Evolutionary conservation across 2,329 filamentous ascomycete genomes (phyloP).

Genomic region (Chaetomiaceae sp.): DNA sequence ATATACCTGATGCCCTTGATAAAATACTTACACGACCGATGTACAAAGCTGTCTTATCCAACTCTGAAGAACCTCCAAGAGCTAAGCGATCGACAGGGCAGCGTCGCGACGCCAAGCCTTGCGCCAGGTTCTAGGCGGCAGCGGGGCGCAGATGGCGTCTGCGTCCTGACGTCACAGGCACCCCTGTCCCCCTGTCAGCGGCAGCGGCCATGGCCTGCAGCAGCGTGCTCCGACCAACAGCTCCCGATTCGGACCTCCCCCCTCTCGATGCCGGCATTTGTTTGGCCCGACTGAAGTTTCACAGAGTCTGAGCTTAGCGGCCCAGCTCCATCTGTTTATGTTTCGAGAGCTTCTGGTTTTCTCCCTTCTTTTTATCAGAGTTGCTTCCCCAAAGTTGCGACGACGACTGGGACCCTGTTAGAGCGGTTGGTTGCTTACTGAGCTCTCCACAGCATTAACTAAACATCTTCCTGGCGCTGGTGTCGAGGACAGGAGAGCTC

Average conservation of each 20-base stretch:
- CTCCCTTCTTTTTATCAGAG: too few relatives aligned
- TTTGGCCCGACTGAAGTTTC: neutral
- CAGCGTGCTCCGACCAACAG: neutral
- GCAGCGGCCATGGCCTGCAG: too few relatives aligned
- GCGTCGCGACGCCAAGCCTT: slow-evolving; percentile 3
- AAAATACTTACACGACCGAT: too few relatives aligned
- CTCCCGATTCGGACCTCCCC: slow-evolving; percentile 1
- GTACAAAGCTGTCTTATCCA: too few relatives aligned
- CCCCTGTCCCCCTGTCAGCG: slow-evolving; percentile 8
- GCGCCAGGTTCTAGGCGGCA: slow-evolving; percentile 1
- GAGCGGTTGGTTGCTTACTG: slow-evolving; percentile 4
- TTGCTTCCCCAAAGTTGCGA: neutral
- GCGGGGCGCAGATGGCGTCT: slow-evolving; percentile 7
- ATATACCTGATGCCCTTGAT: too few relatives aligned
- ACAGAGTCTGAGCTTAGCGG: neutral
- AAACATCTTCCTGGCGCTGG: too few relatives aligned
- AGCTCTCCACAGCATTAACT: neutral
- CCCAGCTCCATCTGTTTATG: slow-evolving; percentile 4
- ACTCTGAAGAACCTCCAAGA: too few relatives aligned
- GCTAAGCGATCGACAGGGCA: slow-evolving; percentile 5
- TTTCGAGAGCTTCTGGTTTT: too few relatives aligned
- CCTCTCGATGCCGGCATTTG: neutral
- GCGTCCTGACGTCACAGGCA: slow-evolving; percentile 12
- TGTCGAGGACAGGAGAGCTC: neutral
- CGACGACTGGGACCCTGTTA: neutral